Evolutionary conservation across 768 basidiomycete genomes (phyloP).

Genomic region (Boletus pseudopeckii): DNA sequence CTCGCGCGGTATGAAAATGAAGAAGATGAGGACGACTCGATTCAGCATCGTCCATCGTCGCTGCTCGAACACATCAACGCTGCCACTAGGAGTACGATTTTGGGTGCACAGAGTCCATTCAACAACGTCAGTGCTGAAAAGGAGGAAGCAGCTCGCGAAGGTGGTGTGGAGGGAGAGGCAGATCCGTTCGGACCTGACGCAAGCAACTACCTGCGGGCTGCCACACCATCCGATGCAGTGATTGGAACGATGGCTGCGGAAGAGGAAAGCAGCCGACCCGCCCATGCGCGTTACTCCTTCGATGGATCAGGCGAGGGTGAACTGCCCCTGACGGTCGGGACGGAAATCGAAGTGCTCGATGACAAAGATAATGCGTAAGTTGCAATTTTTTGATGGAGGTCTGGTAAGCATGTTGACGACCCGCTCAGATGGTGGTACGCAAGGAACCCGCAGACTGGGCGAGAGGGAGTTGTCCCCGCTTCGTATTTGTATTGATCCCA

Average conservation of each 20-base stretch:
- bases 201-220: constrained; percentile 74
- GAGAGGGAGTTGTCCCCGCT: constrained; percentile 88
- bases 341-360: constrained; percentile 73
- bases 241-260: constrained; percentile 59
- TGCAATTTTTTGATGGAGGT: background rate
- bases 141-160: constrained; percentile 44
- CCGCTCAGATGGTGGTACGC: constrained; percentile 88
- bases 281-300: constrained; percentile 80
- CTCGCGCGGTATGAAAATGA: constrained; percentile 62
- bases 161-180: constrained; percentile 32
- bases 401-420: constrained; percentile 6
- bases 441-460: constrained; percentile 72
- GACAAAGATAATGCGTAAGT: constrained; percentile 78
- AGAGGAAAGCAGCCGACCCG: constrained; percentile 63
- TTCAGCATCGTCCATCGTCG: constrained; percentile 79
- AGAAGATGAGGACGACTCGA: constrained; percentile 72
- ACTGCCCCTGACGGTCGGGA: constrained; percentile 62
- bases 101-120: constrained; percentile 49
- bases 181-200: constrained; percentile 70
- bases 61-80: constrained; percentile 89
- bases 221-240: constrained; percentile 75
- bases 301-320: constrained; percentile 79
- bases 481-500: constrained; percentile 76
- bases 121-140: constrained; percentile 45
- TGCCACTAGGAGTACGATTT: constrained; percentile 79